Evolutionary conservation across 2,329 filamentous ascomycete species (phyloP), one percentile per base, ranked within the genome.

Genomic region (Sporothrix luriei): DNA sequence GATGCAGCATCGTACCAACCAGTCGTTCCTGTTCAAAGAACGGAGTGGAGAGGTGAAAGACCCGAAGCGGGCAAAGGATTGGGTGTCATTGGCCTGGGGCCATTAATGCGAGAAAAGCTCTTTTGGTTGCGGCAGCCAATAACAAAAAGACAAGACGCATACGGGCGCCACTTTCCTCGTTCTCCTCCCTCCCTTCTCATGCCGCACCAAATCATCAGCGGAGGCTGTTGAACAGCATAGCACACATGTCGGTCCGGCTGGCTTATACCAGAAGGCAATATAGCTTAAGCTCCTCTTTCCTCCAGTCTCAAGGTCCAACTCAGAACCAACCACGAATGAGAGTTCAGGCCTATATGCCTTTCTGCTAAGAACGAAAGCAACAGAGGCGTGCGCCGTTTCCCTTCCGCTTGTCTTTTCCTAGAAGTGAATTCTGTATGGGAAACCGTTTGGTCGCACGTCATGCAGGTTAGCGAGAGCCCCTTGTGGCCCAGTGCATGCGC

Each of bases 401-500:
- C 14, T 61, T 43, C n/a, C 38, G 11, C 21, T 43, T 16, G 16
- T n/a, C 26, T 38, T 43, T 21, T 59, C 19, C 33, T 38, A 1
- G 10, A 11, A 4, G 11, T 43, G 33, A 7, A 43, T 16, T 6
- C 43, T 21, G 61, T 43, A 65, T 65, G 46, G 16, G 24, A 21
- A 24, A 11, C 46, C 38, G n/a, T 38, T 51, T 33, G 49, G n/a
- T 21, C 5, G 29, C 52, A 55, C 16, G 52, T 4, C 59, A 49
- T 29, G 59, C 43, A 48, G 59, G 64, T 19, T 49, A 49, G 48
- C 7, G 26, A 55, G 38, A 46, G 48, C 38, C 49, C 49, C 10
- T 46, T n/a, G 33, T 55, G 13, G 33, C 21, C 68, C 68, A 66
- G 61, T 66, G 43, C 48, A 59, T 51, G 40, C 40, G 68, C 68